These are phyloP conservation scores for Pistacia integerrima DNA, from an alignment of 345 rosid species.

Conservation along the genomic window DNA sequence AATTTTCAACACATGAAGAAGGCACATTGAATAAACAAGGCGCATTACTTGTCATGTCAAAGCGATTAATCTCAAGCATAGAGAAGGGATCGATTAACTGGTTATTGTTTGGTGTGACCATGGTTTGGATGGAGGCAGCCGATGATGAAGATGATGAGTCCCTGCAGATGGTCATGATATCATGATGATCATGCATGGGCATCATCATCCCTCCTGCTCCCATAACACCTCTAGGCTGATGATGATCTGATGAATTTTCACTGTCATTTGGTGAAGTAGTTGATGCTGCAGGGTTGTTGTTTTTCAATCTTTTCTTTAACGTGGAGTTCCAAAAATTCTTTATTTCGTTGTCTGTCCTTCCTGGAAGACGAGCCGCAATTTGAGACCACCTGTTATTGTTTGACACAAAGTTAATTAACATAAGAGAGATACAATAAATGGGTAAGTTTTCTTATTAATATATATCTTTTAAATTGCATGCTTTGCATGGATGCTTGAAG, in stretches of 20 bases:
- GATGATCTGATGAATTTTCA: slow-evolving; percentile 45
- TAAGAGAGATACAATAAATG: neutral
- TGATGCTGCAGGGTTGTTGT: slow-evolving; percentile 29
- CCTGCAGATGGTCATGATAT: slow-evolving; percentile 47
- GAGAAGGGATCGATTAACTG: slow-evolving; percentile 49
- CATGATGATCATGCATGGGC: slow-evolving; percentile 48
- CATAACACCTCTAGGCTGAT: slow-evolving; percentile 28
- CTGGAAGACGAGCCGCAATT: slow-evolving; percentile 88
- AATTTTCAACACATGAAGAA: slow-evolving; percentile 32
- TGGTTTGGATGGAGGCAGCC: slow-evolving; percentile 40
- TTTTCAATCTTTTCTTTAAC: slow-evolving; percentile 67
- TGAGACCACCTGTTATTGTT: slow-evolving; percentile 77
- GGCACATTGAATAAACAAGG: slow-evolving; percentile 39
- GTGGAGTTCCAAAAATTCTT: slow-evolving; percentile 97
- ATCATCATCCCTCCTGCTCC: slow-evolving; percentile 31
- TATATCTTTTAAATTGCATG: neutral
- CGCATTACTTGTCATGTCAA: slow-evolving; percentile 38
- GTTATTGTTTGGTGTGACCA: slow-evolving; percentile 27
- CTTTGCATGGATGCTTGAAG: slow-evolving; percentile 21
- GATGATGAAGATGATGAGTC: slow-evolving; percentile 56
- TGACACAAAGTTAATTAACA: neutral
- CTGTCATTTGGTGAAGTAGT: slow-evolving; percentile 62
- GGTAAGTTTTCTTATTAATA: neutral
- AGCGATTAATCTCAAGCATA: slow-evolving; percentile 27
- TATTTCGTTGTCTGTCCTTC: slow-evolving; percentile 90